Percentiles rank a stretch among this genome's conserved stretches.
phyloP scores from a whole-genome alignment of 179 eudicot genomes.

The Vitellaria paradoxa region DNA sequence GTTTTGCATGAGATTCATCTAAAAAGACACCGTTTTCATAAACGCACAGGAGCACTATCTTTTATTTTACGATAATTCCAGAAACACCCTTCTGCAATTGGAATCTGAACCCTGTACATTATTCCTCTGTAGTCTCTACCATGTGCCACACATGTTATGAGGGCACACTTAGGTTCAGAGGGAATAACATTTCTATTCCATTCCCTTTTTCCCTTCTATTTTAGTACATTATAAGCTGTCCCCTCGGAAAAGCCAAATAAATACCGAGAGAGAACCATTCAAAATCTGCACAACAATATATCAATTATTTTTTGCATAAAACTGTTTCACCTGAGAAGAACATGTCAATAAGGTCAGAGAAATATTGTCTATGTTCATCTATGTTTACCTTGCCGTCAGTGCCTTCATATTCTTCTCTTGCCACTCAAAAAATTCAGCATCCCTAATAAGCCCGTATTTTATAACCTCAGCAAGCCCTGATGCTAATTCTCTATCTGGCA shows the following conservation, averaged over 20 bases:
- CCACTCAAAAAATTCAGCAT: conserved; percentile 93
- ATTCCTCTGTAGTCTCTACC: not conserved
- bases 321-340: too few relatives aligned
- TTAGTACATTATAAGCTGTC: not conserved
- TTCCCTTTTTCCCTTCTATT: not conserved
- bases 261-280: not conserved
- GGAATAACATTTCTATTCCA: not conserved
- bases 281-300: not conserved
- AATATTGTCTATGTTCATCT: not conserved
- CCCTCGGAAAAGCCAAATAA: not conserved
- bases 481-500: conserved; percentile 93
- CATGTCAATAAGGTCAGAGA: not conserved
- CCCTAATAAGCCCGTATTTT: conserved; percentile 92
- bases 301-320: not conserved
- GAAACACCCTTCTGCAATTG: not conserved
- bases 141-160: not conserved
- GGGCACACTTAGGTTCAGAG: not conserved
- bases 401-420: conserved; percentile 87
- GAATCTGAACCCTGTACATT: not conserved
- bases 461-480: conserved; percentile 96
- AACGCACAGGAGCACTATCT: not conserved
- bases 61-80: not conserved
- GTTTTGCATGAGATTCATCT: not conserved
- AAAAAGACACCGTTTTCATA: not conserved
- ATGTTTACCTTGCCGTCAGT: conserved; percentile 69